Evolutionary conservation across 805 yeast genomes (phyloP).

Genomic region (Candida dendrica): DNA sequence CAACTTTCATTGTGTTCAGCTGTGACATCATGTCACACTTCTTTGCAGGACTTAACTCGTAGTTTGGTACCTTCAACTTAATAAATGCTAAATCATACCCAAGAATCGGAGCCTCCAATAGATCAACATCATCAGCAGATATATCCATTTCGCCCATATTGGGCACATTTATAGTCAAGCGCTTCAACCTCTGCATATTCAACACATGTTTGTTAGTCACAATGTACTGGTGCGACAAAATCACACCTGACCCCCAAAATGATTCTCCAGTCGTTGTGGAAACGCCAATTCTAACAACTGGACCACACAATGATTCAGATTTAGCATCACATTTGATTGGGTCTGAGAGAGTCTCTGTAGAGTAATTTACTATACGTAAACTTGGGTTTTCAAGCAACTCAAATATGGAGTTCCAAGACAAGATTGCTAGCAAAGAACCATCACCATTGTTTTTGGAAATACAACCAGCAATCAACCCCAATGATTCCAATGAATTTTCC

Average conservation of each 20-base stretch:
- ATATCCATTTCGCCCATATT: constrained; percentile 3
- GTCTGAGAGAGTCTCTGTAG: neutral
- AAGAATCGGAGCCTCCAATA: constrained; percentile 10
- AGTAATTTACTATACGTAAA: neutral
- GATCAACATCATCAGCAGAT: constrained; percentile 6
- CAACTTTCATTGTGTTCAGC: constrained; percentile 6
- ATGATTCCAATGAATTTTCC: constrained; percentile 5
- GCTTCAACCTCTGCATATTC: constrained; percentile 7
- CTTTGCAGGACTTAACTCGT: constrained; percentile 8
- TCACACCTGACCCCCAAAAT: constrained; percentile 24
- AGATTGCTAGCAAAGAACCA: constrained; percentile 17
- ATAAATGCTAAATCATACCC: constrained; percentile 22
- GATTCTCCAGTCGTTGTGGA: constrained; percentile 7
- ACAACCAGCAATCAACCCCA: constrained; percentile 18
- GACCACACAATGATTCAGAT: neutral
- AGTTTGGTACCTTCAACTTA: constrained; percentile 5
- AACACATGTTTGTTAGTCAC: constrained; percentile 21
- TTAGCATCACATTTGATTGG: neutral
- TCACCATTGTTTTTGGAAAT: constrained; percentile 20
- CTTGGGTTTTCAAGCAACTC: constrained; percentile 6
- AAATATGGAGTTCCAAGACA: constrained; percentile 19
- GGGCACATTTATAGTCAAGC: constrained; percentile 9
- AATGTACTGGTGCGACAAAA: constrained; percentile 9
- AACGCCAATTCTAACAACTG: constrained; percentile 18
- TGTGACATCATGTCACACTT: constrained; percentile 2